These are phyloP conservation scores for Pelargonium myrrhifolium DNA, from an alignment of 441 rosid genomes.

Conservation along the genomic window DNA sequence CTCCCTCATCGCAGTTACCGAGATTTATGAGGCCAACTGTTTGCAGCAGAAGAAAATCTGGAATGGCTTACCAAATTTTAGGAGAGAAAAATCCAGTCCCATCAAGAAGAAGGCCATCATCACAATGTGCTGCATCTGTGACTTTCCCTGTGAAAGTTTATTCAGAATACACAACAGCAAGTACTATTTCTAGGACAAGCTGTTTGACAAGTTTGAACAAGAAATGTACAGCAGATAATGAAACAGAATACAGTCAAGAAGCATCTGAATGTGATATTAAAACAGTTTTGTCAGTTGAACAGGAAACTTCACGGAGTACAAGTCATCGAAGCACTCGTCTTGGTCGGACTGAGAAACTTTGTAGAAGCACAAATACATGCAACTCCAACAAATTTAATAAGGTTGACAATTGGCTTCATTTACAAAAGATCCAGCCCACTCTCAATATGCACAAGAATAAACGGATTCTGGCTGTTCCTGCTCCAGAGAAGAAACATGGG, in stretches of 20 bases:
- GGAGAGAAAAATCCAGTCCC: slow-evolving; percentile 21
- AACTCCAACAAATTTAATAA: slow-evolving; percentile 27
- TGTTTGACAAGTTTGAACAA: slow-evolving; percentile 33
- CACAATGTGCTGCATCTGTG: slow-evolving; percentile 48
- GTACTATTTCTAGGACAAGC: slow-evolving; percentile 48
- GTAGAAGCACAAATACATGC: slow-evolving; percentile 12
- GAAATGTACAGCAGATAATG: slow-evolving; percentile 35
- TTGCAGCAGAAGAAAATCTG: slow-evolving; percentile 55
- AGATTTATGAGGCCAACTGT: slow-evolving; percentile 70
- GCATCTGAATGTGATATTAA: slow-evolving; percentile 44
- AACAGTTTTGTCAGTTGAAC: slow-evolving; percentile 27
- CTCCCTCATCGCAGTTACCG: slow-evolving; percentile 37
- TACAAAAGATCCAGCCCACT: slow-evolving; percentile 25
- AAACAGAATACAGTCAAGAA: slow-evolving; percentile 54
- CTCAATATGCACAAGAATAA: slow-evolving; percentile 24
- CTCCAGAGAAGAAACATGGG: slow-evolving; percentile 18
- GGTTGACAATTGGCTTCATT: slow-evolving; percentile 42
- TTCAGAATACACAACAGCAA: slow-evolving; percentile 39
- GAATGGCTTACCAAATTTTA: slow-evolving; percentile 24
- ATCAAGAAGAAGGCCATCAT: slow-evolving; percentile 25
- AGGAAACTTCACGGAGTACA: slow-evolving; percentile 20
- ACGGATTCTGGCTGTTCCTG: slow-evolving; percentile 26
- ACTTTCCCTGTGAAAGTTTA: slow-evolving; percentile 38
- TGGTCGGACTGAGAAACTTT: slow-evolving; percentile 19
- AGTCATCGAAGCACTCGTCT: slow-evolving; percentile 13